Evolutionary conservation across 2,329 filamentous ascomycete genomes (phyloP).

Genomic region (Clonostachys solani): DNA sequence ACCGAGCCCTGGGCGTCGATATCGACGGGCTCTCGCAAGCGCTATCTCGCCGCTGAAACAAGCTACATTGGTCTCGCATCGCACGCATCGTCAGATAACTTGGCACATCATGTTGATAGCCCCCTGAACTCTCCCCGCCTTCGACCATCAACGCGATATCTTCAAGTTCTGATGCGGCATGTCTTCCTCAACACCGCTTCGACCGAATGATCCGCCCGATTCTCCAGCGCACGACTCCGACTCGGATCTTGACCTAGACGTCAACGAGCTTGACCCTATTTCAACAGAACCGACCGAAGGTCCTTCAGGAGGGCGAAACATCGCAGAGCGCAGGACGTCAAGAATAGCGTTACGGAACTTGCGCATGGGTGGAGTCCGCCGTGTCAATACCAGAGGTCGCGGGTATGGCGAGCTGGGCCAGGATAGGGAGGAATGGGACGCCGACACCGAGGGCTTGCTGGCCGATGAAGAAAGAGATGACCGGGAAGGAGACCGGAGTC

Average conservation of each 20-base stretch:
- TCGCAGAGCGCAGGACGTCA: constrained; percentile 39
- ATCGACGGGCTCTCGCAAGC: too few relatives aligned
- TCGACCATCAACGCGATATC: neutral
- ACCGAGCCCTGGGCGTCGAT: too few relatives aligned
- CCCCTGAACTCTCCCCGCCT: neutral
- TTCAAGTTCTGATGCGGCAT: constrained; percentile 34
- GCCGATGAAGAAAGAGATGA: constrained; percentile 46
- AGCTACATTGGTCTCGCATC: too few relatives aligned
- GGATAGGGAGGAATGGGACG: constrained; percentile 50
- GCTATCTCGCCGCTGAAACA: too few relatives aligned
- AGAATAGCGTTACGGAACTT: constrained; percentile 68
- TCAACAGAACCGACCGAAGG: constrained; percentile 27
- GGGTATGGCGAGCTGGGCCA: constrained; percentile 58
- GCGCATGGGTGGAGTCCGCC: constrained; percentile 61
- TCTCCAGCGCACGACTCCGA: constrained; percentile 66
- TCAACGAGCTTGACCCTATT: constrained; percentile 73
- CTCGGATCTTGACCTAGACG: constrained; percentile 67
- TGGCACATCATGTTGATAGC: neutral
- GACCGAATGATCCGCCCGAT: constrained; percentile 54
- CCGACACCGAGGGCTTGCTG: constrained; percentile 65
- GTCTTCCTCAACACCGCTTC: constrained; percentile 49
- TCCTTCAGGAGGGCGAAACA: constrained; percentile 16
- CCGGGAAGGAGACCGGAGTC: too few relatives aligned
- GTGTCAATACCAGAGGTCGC: constrained; percentile 47
- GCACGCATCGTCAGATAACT: too few relatives aligned